These are phyloP conservation scores for Saccharomyces hybrid DNA, from an alignment of 1,139 yeast genomes.

Conservation along the genomic window DNA sequence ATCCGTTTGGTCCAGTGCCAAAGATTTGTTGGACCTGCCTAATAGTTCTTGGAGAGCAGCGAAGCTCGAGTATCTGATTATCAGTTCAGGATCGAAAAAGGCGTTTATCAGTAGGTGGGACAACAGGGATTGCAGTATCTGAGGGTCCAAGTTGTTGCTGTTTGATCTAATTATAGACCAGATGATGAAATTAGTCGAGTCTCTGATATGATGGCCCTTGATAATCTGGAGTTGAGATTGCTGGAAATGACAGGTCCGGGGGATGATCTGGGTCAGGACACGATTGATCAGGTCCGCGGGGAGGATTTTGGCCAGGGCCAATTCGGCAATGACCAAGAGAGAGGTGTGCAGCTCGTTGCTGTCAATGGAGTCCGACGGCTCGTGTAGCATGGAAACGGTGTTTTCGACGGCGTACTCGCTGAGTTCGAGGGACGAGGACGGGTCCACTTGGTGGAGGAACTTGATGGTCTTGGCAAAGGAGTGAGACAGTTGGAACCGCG, in stretches of 20 bases:
- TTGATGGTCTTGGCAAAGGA: conserved; percentile 29
- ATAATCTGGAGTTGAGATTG: conserved; percentile 44
- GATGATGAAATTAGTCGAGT: conserved; percentile 71
- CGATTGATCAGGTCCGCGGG: background rate
- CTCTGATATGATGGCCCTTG: conserved; percentile 65
- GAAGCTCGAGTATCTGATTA: conserved; percentile 71
- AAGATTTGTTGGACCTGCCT: conserved; percentile 45
- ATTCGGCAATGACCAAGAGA: conserved; percentile 30
- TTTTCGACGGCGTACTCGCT: conserved; percentile 20
- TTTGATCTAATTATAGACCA: conserved; percentile 52
- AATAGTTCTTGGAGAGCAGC: conserved; percentile 83
- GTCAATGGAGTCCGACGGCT: conserved; percentile 24
- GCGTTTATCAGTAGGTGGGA: conserved; percentile 45
- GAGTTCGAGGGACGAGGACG: conserved; percentile 12
- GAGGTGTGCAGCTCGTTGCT: conserved; percentile 30
- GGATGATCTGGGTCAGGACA: background rate
- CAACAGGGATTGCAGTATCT: conserved; percentile 30
- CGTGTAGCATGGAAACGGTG: conserved; percentile 12
- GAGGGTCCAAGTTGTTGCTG: conserved; percentile 30
- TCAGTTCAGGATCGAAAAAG: conserved; percentile 65
- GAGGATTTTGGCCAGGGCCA: background rate
- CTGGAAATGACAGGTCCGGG: conserved; percentile 34
- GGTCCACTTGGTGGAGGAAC: background rate
- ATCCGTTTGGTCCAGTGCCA: background rate
- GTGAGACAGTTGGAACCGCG: conserved; percentile 31